Percentiles rank a stretch among this genome's conserved stretches.
phyloP scores from a whole-genome alignment of 164 flowering plant genomes.

The Magnolia kwangsiensis region DNA sequence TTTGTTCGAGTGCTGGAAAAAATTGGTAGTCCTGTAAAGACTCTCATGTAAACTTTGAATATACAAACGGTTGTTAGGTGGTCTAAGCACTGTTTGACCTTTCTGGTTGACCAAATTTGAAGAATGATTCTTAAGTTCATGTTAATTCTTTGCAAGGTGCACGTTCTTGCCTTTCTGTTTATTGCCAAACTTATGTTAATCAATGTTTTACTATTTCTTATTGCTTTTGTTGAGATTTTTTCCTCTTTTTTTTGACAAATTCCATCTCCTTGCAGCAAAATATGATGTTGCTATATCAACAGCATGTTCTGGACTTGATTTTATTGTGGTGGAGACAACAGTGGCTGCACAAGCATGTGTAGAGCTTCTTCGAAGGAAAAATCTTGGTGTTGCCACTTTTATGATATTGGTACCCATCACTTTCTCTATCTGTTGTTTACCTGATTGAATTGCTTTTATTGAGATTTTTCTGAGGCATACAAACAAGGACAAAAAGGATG shows the following conservation, averaged over 20 bases:
- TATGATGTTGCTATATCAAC: conserved; percentile 95
- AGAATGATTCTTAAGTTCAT: too few relatives aligned
- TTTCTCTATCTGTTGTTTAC: neutral
- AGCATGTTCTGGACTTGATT: conserved; percentile 88
- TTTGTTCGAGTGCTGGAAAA: too few relatives aligned
- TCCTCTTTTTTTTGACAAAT: neutral
- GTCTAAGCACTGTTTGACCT: too few relatives aligned
- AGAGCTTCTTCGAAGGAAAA: conserved; percentile 71
- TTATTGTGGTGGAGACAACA: conserved; percentile 92
- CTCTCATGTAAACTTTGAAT: too few relatives aligned
- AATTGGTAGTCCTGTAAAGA: too few relatives aligned
- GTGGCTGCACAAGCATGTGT: conserved; percentile 91
- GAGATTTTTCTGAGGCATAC: neutral
- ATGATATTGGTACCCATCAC: conserved; percentile 79
- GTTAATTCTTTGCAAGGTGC: too few relatives aligned
- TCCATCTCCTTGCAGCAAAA: conserved; percentile 60
- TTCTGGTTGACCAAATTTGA: too few relatives aligned
- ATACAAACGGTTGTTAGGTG: too few relatives aligned
- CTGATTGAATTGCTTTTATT: neutral
- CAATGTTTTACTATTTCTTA: too few relatives aligned
- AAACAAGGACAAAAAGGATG: neutral
- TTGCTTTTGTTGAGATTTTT: neutral
- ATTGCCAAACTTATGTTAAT: neutral
- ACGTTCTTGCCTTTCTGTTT: neutral
- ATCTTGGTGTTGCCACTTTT: conserved; percentile 94